phyloP scores from a whole-genome alignment of 208 protist genomes.

The Leptomonas seymouri region DNA sequence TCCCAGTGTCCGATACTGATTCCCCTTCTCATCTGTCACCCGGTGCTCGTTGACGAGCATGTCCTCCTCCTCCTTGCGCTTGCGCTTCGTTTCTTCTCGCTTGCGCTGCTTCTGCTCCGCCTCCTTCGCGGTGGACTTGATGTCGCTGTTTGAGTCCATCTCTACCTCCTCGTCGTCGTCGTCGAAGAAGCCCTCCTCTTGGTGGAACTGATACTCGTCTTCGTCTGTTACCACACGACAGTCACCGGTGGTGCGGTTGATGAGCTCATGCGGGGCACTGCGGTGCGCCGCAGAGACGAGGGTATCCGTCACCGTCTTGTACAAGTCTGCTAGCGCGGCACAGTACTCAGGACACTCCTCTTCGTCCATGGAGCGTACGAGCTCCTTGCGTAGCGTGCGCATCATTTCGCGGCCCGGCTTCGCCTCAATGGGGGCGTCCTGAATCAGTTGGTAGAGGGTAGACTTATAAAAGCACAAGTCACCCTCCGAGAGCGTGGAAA shows the following conservation, averaged over 20 bases:
- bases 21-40: conserved; percentile 85
- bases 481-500: conserved; percentile 35
- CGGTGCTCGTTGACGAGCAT: conserved; percentile 89
- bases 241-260: conserved; percentile 72
- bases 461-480: conserved; percentile 82
- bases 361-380: conserved; percentile 65
- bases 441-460: conserved; percentile 73
- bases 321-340: conserved; percentile 66
- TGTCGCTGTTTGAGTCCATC: conserved; percentile 56
- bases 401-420: conserved; percentile 77
- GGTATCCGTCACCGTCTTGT: conserved; percentile 85
- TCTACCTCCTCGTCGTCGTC: conserved; percentile 77
- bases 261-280: conserved; percentile 78
- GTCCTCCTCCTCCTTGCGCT: conserved; percentile 84
- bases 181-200: conserved; percentile 73
- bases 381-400: conserved; percentile 70
- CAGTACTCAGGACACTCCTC: conserved; percentile 71
- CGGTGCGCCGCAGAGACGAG: conserved; percentile 81
- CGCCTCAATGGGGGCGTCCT: conserved; percentile 69
- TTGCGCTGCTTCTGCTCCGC: conserved; percentile 71
- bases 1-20: conserved; percentile 70
- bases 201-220: conserved; percentile 80
- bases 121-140: conserved; percentile 58
- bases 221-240: conserved; percentile 83
- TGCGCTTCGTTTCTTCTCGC: conserved; percentile 70